Base-by-base conservation (phyloP, 176 grass and related monocot genomes). In the Aegilops umbellulata region DNA sequence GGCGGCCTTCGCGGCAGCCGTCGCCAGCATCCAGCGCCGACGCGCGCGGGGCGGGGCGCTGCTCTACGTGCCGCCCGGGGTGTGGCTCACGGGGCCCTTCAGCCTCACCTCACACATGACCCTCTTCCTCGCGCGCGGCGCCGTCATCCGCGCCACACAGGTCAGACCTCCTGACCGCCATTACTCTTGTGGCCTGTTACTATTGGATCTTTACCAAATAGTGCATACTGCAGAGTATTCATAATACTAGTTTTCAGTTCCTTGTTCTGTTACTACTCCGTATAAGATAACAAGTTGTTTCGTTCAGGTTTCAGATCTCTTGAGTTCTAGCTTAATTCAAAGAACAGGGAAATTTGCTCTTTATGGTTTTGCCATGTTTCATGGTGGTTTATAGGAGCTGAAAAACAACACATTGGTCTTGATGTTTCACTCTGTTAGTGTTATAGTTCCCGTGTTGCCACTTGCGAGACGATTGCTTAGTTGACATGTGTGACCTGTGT, bases 21-120 rank as follows among this genome's bases (percentile, higher is more conserved):
- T 95, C 30, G 62, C 79, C 4, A 82, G 70, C 15, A 84, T 95
- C 68, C 69, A 89, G 60, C 79, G 88, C 71, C 82, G 83, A 29
- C 77, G 81, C 78, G 83, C 86, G 29, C 63, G 47, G 16, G 90
- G 92, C 60, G 94, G 92, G 39, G 87, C 87, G 66, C 81, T 89
- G 79, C 92, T 94, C 3, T 94, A 94, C 80, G 90, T 97, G 73
- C 94, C 90, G 15, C 81, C 94, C 3, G 94, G 94, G 53, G 88
- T 90, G 35, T 97, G 90, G 90, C 92, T 97, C 61, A 97, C 94
- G 27, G 90, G 92, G 39, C 92, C 94, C 55, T 97, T 97, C 94
- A 92, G 92, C 80, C 90, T 97, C 69, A 92, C 92, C 17, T 94
- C 90, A 49, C 90, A 85, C 70, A 97, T 97, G 94, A 94, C 94